These are phyloP conservation scores for Aspergillus puulaauensis DNA, from an alignment of 2,329 filamentous ascomycete genomes.

Conservation along the genomic window DNA sequence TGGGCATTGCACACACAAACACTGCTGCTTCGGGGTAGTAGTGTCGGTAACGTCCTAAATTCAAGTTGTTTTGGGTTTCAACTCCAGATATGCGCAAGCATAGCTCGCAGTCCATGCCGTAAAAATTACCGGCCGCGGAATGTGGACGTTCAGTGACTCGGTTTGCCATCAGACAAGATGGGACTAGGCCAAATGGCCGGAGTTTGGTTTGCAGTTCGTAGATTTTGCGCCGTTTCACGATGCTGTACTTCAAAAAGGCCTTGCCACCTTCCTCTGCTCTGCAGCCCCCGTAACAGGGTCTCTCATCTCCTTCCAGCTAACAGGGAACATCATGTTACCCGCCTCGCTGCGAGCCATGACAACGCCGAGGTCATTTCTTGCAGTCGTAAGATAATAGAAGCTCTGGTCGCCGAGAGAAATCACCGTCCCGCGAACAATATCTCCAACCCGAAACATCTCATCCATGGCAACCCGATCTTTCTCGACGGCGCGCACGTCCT, in stretches of 20 bases:
- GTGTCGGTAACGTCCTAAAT: background rate
- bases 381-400: conserved; percentile 93
- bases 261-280: conserved; percentile 89
- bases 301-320: conserved; percentile 93
- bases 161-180: background rate
- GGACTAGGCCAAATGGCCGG: background rate
- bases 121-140: background rate
- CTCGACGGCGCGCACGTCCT: conserved; percentile 92
- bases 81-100: background rate
- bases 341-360: conserved; percentile 88
- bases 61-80: background rate
- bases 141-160: background rate
- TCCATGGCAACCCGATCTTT: conserved; percentile 92
- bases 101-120: background rate
- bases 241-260: conserved; percentile 68
- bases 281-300: conserved; percentile 74
- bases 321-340: conserved; percentile 86
- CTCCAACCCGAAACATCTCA: conserved; percentile 87
- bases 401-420: conserved; percentile 91
- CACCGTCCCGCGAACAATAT: conserved; percentile 84
- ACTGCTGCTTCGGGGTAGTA: background rate
- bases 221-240: background rate
- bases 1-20: background rate
- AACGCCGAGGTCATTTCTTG: conserved; percentile 86
- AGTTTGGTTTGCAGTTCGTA: background rate